Conservation (phyloP, 257 asterid species). For the Forsythia suspensa region DNA sequence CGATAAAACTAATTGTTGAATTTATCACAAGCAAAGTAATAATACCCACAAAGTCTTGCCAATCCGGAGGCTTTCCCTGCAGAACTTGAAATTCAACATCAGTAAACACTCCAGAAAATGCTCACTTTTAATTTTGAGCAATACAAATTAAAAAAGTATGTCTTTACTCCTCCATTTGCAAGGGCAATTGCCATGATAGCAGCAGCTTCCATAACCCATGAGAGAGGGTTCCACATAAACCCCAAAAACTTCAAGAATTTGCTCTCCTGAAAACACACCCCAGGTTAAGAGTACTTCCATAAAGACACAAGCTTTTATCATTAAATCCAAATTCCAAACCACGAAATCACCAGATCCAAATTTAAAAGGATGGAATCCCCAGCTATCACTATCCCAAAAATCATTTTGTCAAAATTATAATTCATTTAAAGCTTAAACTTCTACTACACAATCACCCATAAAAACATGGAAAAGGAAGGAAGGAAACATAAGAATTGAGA, state of each 20-base stretch:
- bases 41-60: conserved; percentile 99
- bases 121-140: background rate
- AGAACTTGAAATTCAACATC: conserved; percentile 15
- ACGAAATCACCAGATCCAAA: conserved; percentile 12
- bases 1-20: conserved; percentile 93
- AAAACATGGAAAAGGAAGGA: conserved; percentile 2
- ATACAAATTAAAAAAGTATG: conserved; percentile 3
- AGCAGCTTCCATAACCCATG: conserved; percentile 99
- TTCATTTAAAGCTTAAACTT: conserved; percentile 16
- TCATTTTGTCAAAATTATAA: conserved; percentile 8
- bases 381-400: conserved; percentile 9
- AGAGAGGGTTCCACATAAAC: conserved; percentile 99
- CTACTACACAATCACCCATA: background rate
- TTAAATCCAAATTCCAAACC: background rate
- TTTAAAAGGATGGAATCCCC: conserved; percentile 7
- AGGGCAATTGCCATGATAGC: conserved; percentile 99
- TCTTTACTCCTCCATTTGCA: conserved; percentile 96
- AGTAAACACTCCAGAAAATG: background rate
- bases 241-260: conserved; percentile 86
- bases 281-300: background rate
- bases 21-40: conserved; percentile 81
- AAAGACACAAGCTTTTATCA: conserved; percentile 1
- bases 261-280: conserved; percentile 68
- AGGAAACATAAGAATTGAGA: conserved; percentile 6
- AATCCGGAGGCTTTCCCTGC: conserved; percentile 98